A percentile compares a stretch with the other conserved stretches of the same genome.
Evolutionary conservation across 2,329 filamentous ascomycete genomes (phyloP).

Genomic region (Calcarisporium arbuscula): DNA sequence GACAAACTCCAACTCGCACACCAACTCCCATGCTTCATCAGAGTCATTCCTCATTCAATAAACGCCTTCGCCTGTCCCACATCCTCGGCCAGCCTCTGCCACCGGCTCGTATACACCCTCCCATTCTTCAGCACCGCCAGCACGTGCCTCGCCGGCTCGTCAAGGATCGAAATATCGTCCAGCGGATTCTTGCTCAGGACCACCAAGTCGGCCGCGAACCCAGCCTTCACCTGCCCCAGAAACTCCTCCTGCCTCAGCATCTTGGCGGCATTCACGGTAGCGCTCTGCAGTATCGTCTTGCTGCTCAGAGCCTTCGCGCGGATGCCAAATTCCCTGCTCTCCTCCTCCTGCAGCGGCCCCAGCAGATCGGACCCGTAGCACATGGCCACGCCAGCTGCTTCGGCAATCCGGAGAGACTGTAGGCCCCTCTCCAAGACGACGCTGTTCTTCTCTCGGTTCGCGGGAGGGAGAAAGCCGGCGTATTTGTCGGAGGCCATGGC

Average conservation of each 20-base stretch:
- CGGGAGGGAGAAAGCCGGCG: conserved; percentile 34
- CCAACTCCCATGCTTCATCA: neutral
- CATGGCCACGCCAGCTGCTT: conserved; percentile 46
- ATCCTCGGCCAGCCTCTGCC: conserved; percentile 14
- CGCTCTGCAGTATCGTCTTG: conserved; percentile 20
- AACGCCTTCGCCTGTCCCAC: conserved; percentile 1
- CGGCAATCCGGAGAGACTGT: conserved; percentile 38
- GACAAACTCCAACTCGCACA: neutral
- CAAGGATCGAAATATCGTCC: conserved; percentile 46
- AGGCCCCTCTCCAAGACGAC: conserved; percentile 42
- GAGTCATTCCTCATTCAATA: neutral
- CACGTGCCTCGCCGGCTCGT: conserved; percentile 38
- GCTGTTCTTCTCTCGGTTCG: conserved; percentile 42
- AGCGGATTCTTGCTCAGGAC: conserved; percentile 47
- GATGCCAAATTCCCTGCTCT: conserved; percentile 26
- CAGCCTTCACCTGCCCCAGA: conserved; percentile 43
- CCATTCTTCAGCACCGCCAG: conserved; percentile 50
- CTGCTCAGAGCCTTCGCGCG: conserved; percentile 16
- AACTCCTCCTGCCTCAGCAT: conserved; percentile 38
- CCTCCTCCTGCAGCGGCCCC: conserved; percentile 22
- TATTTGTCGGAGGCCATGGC: conserved; percentile 39
- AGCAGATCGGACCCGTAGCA: conserved; percentile 44
- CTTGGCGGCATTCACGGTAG: conserved; percentile 41
- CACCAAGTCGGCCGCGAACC: conserved; percentile 47
- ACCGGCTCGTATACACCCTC: conserved; percentile 23